Base-by-base conservation (phyloP, 140 eudicot species). In the Stevia rebaudiana region DNA sequence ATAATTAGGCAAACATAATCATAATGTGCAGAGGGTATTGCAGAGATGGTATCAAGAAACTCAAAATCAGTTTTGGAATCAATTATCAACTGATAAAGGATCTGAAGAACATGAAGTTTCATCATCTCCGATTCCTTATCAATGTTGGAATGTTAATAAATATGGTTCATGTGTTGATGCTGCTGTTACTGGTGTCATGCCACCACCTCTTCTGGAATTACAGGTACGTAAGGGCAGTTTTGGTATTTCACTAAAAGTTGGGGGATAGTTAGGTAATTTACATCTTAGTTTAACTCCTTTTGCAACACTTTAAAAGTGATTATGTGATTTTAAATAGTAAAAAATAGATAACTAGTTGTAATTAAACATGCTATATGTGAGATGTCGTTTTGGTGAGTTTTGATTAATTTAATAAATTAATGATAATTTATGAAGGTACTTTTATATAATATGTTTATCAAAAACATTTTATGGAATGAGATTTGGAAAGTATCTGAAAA, bases 141-240 rank as follows among this genome's bases (percentile, higher is more conserved):
- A 94, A 81, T 76, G 89, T 42, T 94, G 99, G 99, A 88, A 86
- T 73, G 94, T 94, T 57, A 88, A 78, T 81, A 89, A 82, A 65
- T 88, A 88, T 11, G 99, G 99, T 19, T 65, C 87, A 4, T 88
- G 94, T 74, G 81, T 79, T 63, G 99, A 88, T 83, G 99, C 90
- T 42, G 97, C 99, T 10, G 80, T 94, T 44, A 88, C 96, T 24
- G 99, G 99, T 70, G 56, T 94, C 62, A 94, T 94, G 95, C 88
- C 99, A 33, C 99, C 99, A 18, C 99, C 99, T 23, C 80, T 94
- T 28, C 66, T 94, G 73, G 96, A 92, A 74, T 47, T 83, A 46
- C 94, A 92, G 98, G 98, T 92, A 56, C 35, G 55, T 1, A 35
- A 22, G 18, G 13, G 21, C 24, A 25, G 33, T 55, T 24, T 68